Conservation (phyloP, 192 early-diverging fungal species). For the Phycomyces nitens region DNA sequence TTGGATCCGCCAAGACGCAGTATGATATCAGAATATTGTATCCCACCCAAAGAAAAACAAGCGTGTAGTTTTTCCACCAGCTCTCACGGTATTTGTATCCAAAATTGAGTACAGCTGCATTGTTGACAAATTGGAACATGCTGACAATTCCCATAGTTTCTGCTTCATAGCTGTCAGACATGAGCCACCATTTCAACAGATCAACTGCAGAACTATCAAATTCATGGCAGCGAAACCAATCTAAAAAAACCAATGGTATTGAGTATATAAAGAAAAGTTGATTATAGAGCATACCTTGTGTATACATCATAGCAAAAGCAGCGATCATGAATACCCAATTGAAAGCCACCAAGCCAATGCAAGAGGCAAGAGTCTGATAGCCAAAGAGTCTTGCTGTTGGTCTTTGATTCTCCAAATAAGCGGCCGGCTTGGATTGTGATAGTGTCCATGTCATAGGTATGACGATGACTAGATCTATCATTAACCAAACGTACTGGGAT, state of each 20-base stretch:
- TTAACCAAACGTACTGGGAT: slow-evolving; percentile 64
- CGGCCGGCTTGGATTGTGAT: slow-evolving; percentile 56
- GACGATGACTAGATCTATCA: slow-evolving; percentile 65
- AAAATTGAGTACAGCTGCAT: slow-evolving; percentile 62
- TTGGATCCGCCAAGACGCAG: slow-evolving; percentile 61
- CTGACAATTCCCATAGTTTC: slow-evolving; percentile 49
- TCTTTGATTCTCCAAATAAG: slow-evolving; percentile 45
- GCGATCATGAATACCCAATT: slow-evolving; percentile 58
- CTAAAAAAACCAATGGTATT: neutral
- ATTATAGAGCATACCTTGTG: slow-evolving; percentile 22
- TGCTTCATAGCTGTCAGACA: slow-evolving; percentile 74
- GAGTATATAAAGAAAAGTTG: neutral
- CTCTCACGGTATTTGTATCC: slow-evolving; percentile 58
- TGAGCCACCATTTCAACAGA: slow-evolving; percentile 68
- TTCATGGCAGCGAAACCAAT: slow-evolving; percentile 67
- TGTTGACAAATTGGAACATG: slow-evolving; percentile 67
- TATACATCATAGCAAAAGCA: slow-evolving; percentile 51
- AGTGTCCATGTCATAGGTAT: slow-evolving; percentile 59
- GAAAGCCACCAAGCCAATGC: slow-evolving; percentile 61
- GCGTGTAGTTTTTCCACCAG: slow-evolving; percentile 56
- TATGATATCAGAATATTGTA: slow-evolving; percentile 55
- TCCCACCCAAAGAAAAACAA: slow-evolving; percentile 47
- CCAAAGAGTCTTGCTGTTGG: slow-evolving; percentile 75
- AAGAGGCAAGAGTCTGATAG: slow-evolving; percentile 60
- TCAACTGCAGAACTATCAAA: slow-evolving; percentile 61